Evolutionary conservation across 257 asterid species (phyloP), one percentile per base, ranked within the genome.

Genomic region (Nicotiana undulata): DNA sequence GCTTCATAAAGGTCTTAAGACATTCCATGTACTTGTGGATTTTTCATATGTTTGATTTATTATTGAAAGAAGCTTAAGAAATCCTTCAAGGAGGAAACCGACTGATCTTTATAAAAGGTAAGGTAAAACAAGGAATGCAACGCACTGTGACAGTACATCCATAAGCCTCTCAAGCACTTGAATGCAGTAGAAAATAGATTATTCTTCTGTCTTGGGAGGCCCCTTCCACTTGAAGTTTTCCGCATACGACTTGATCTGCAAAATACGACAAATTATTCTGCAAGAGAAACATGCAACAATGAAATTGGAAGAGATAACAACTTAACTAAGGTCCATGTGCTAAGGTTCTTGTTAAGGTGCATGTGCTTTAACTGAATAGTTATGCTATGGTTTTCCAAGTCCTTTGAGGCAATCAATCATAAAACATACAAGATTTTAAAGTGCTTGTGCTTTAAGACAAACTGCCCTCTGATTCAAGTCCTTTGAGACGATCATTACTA

Each of bases 141-240:
- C 26, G 46, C 82, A 76, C 12, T 72, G 75, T 17, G 59, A 76
- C 81, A 77, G 63, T 24, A 22, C 13, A 67, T 56, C 75, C 68
- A 16, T 12, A 31, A 16, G 63, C 53, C 7, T 15, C 76, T 51
- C 80, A 52, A 11, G 58, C 26, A 58, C 75, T 81, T 29, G 81
- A 78, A 82, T 17, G 79, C 28, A 20, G 28, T 15, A 31, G 74
- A 66, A 81, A 20, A 46, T 56, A 20, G 76, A 60, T 88, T 81
- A 91, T 55, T 82, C 86, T 78, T 84, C 83, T 12, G 89, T 32
- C 78, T 86, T 84, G 31, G 97, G 96, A 83, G 95, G 97, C 52
- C 99, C 98, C 90, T 94, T 94, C 96, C 94, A 94, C 87, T 92
- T 94, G 92, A 94, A 94, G 92, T 92, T 96, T 85, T 96, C 99